Conservation (phyloP, 768 basidiomycete genomes). For the Podaxis sp. region DNA sequence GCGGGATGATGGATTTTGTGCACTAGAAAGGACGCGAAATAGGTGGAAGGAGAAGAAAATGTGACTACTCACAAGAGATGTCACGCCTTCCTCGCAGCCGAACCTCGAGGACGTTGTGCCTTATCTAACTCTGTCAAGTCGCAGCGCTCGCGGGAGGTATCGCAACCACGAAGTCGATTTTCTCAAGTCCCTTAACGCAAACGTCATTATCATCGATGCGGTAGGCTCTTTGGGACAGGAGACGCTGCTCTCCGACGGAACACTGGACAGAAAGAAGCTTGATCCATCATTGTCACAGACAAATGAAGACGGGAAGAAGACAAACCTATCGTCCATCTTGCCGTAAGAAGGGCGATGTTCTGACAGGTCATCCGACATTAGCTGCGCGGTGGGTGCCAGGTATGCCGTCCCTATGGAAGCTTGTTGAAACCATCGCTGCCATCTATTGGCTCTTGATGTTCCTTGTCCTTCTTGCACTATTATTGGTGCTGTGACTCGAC, state of each 20-base stretch:
- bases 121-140: constrained; percentile 45
- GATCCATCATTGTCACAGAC: constrained; percentile 84
- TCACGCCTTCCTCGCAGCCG: no score
- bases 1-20: constrained; percentile 34
- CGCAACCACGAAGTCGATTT: constrained; percentile 94
- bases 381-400: constrained; percentile 69
- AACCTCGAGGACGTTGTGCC: background rate
- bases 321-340: constrained; percentile 88
- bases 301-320: constrained; percentile 64
- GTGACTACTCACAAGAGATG: no score
- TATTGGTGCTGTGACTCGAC: background rate
- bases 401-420: constrained; percentile 79
- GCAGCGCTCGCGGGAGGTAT: constrained; percentile 96
- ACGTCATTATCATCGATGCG: constrained; percentile 81
- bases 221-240: constrained; percentile 72
- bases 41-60: no score
- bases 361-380: constrained; percentile 66
- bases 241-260: constrained; percentile 65
- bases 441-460: constrained; percentile 77
- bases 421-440: constrained; percentile 80
- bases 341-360: constrained; percentile 75
- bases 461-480: background rate
- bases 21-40: no score
- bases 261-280: constrained; percentile 78
- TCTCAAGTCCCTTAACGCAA: constrained; percentile 80